phyloP scores from a whole-genome alignment of 2,329 filamentous ascomycete genomes.

The Lachnellula arida region DNA sequence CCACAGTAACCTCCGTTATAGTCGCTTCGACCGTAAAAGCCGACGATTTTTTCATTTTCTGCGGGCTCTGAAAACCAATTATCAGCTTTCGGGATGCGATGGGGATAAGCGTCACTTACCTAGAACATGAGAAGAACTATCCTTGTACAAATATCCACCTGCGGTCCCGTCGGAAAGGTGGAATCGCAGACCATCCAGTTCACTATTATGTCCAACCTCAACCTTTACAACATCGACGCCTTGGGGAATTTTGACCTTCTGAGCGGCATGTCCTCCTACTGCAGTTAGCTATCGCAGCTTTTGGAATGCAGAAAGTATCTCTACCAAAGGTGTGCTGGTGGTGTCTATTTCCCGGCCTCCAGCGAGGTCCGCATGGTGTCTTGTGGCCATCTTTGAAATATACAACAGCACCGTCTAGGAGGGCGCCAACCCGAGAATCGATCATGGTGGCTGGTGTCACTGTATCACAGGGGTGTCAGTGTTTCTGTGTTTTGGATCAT shows the following conservation, averaged over 20 bases:
- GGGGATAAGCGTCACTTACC: slow-evolving; percentile 1
- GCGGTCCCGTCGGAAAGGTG: slow-evolving; percentile 29
- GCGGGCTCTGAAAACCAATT: slow-evolving; percentile 27
- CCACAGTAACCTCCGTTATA: slow-evolving; percentile 16
- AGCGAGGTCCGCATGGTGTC: slow-evolving; percentile 39
- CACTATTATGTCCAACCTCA: slow-evolving; percentile 23
- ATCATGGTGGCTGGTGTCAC: slow-evolving; percentile 38
- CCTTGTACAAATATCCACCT: slow-evolving; percentile 30
- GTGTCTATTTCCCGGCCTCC: neutral
- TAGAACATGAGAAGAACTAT: slow-evolving; percentile 2
- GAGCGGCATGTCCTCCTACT: slow-evolving; percentile 26
- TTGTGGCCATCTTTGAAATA: slow-evolving; percentile 41
- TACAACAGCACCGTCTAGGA: slow-evolving; percentile 43
- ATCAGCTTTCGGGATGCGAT: neutral
- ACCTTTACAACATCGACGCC: slow-evolving; percentile 31
- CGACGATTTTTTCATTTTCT: slow-evolving; percentile 38
- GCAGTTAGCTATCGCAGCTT: neutral
- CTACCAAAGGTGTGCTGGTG: slow-evolving; percentile 15
- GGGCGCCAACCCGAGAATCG: slow-evolving; percentile 41
- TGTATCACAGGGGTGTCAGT: neutral
- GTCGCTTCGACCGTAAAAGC: slow-evolving; percentile 41
- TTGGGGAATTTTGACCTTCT: slow-evolving; percentile 27
- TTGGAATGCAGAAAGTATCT: neutral
- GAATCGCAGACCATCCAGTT: slow-evolving; percentile 31
- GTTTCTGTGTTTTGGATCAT: neutral